These are phyloP conservation scores for Aspergillus flavus DNA, from an alignment of 2,329 filamentous ascomycete genomes.

Conservation along the genomic window DNA sequence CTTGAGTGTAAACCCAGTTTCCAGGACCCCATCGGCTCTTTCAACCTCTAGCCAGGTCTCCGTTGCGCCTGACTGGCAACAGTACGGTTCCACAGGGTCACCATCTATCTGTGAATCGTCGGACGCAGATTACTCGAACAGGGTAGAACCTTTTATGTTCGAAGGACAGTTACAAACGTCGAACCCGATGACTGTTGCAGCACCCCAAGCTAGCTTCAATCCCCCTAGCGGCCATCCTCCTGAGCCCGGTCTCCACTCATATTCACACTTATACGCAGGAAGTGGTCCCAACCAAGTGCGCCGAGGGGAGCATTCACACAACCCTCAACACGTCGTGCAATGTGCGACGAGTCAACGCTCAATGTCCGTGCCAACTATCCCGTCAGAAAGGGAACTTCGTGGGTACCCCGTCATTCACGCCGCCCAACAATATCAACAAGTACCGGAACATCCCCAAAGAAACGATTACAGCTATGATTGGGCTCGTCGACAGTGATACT, in stretches of 20 bases:
- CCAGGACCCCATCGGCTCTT: conserved; percentile 26
- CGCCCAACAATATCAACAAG: conserved; percentile 18
- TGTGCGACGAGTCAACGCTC: conserved; percentile 23
- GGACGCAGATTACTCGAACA: conserved; percentile 29
- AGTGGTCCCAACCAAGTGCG: conserved; percentile 16
- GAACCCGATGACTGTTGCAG: conserved; percentile 17
- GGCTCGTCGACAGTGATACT: conserved; percentile 19
- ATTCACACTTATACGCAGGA: conserved; percentile 24
- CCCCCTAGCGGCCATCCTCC: conserved; percentile 18
- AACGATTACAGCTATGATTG: conserved; percentile 23
- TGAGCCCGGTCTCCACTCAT: conserved; percentile 22
- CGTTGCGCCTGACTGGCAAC: conserved; percentile 31
- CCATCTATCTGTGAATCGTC: conserved; percentile 31
- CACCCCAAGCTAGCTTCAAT: conserved; percentile 27
- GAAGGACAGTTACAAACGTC: conserved; percentile 22
- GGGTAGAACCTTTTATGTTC: conserved; percentile 27
- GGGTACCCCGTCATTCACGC: conserved; percentile 19
- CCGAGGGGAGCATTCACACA: conserved; percentile 15
- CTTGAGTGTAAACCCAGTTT: conserved; percentile 20
- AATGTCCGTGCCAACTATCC: conserved; percentile 23
- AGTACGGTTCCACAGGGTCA: conserved; percentile 29
- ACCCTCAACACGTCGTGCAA: conserved; percentile 14
- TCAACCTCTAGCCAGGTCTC: conserved; percentile 31
- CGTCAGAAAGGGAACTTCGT: conserved; percentile 16
- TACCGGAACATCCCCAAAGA: conserved; percentile 13